A percentile compares a stretch with the other conserved stretches of the same genome.
Conservation (phyloP, 257 asterid species). For the Solanum bukasovii region DNA sequence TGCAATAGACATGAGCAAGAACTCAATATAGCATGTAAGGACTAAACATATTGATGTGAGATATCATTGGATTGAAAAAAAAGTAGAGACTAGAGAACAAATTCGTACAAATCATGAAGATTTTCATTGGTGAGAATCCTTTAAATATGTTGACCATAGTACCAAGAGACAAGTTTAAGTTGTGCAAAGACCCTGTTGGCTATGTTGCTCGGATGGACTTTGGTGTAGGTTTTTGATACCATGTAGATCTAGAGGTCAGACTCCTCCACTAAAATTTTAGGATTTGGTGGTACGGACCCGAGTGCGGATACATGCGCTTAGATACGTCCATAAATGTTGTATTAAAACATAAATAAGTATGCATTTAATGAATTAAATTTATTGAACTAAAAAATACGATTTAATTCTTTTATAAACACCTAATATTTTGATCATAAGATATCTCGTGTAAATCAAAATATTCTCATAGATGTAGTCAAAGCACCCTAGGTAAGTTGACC, state of each 20-base stretch:
- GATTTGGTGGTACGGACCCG: background rate
- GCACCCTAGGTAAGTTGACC: background rate
- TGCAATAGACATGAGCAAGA: background rate
- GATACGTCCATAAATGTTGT: background rate
- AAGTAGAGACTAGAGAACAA: background rate
- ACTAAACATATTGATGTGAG: background rate
- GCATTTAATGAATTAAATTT: background rate
- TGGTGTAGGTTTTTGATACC: background rate
- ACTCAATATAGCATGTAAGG: background rate
- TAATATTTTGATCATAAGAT: background rate
- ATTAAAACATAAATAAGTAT: background rate
- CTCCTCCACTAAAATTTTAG: background rate
- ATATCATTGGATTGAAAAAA: background rate
- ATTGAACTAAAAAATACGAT: background rate
- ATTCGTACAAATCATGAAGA: background rate
- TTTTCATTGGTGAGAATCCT: background rate
- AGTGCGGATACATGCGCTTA: background rate
- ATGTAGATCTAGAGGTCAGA: background rate
- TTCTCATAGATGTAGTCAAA: background rate
- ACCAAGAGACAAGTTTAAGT: background rate
- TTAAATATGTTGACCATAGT: background rate
- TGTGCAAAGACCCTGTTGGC: background rate
- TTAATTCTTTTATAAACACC: background rate
- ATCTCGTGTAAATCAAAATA: background rate
- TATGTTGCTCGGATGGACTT: background rate